phyloP scores from a whole-genome alignment of 176 grass and related monocot genomes.

The Ensete glaucum region DNA sequence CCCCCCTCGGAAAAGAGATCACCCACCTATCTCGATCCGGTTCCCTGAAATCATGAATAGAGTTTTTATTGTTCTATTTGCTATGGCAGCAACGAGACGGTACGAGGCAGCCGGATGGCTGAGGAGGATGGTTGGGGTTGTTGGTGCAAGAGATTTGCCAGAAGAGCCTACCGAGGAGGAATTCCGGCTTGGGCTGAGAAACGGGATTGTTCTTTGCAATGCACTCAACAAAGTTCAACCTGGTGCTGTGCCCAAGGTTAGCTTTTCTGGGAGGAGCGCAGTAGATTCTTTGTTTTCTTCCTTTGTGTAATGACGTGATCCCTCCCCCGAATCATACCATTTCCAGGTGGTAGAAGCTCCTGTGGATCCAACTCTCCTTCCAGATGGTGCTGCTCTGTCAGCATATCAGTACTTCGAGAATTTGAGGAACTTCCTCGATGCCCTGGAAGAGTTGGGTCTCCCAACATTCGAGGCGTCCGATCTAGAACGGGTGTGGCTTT shows the following conservation, averaged over 20 bases:
- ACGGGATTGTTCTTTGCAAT: slow-evolving; percentile 91
- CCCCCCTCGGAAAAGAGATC: no score
- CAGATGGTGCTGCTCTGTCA: slow-evolving; percentile 61
- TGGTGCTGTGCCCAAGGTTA: slow-evolving; percentile 64
- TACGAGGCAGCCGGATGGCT: slow-evolving; percentile 83
- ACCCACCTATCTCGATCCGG: no score
- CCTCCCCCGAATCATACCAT: neutral
- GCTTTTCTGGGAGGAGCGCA: neutral
- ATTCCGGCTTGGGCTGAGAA: slow-evolving; percentile 71
- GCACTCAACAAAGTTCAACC: slow-evolving; percentile 79
- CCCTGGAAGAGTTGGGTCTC: slow-evolving; percentile 66
- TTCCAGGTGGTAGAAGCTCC: slow-evolving; percentile 81
- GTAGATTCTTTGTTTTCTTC: neutral
- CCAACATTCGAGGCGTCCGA: slow-evolving; percentile 88
- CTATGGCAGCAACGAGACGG: slow-evolving; percentile 61
- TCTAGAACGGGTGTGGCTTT: slow-evolving; percentile 49
- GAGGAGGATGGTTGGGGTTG: slow-evolving; percentile 54
- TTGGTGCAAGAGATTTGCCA: slow-evolving; percentile 59
- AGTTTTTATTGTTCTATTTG: slow-evolving; percentile 9
- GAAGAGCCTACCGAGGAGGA: slow-evolving; percentile 86
- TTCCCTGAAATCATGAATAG: no score
- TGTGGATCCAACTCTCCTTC: slow-evolving; percentile 28
- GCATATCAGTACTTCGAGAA: slow-evolving; percentile 94
- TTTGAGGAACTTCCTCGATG: slow-evolving; percentile 65
- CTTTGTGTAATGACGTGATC: neutral